Evolutionary conservation across 352 stramenopile species (phyloP), one percentile per base, ranked within the genome.

Genomic region (Phytophthora pluvialis): DNA sequence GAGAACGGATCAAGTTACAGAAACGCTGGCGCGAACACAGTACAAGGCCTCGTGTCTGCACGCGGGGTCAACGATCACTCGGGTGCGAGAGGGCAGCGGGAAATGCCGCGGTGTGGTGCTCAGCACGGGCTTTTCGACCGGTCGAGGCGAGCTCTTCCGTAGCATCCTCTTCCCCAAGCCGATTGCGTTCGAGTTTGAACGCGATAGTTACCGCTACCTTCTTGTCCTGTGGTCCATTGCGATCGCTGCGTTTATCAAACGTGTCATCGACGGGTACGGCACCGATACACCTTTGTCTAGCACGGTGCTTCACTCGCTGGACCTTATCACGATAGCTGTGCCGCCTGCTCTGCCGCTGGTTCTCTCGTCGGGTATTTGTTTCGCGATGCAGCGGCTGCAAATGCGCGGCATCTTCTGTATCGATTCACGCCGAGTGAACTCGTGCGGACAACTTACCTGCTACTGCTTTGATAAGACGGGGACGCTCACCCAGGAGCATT

Each of bases 381-480:
- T 83, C 25, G 75, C 80, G 9, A 77, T 83, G 44, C 70, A 72
- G 15, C 59, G 72, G 36, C 57, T 83, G 4, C 46, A 68, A 13
- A 63, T 64, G 7, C 18, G 44, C 5, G 67, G 71, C 1, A 70
- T 83, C 16, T 80, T 80, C 50, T 80, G 72, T 56, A 78, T 80
- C 15, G 72, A 80, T 13, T 64, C 65, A 8, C 60, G 81, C 45
- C 68, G 79, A 12, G 78, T 90, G 44, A 90, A 83, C 50, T 75
- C 64, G 13, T 77, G 69, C 3, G 81, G 78, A 28, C 76, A 90
- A 36, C 35, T 90, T n/a, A 56, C 69, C n/a, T 85, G 70, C 43
- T 90, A 79, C 39, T 90, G 78, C 67, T 90, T 90, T 35, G 81
- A 90, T 53, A 90, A 90, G 70, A 90, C 81, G 4, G 78, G 81